Conservation (phyloP, 2,329 filamentous ascomycete genomes). For the Arthrobotrys iridis region DNA sequence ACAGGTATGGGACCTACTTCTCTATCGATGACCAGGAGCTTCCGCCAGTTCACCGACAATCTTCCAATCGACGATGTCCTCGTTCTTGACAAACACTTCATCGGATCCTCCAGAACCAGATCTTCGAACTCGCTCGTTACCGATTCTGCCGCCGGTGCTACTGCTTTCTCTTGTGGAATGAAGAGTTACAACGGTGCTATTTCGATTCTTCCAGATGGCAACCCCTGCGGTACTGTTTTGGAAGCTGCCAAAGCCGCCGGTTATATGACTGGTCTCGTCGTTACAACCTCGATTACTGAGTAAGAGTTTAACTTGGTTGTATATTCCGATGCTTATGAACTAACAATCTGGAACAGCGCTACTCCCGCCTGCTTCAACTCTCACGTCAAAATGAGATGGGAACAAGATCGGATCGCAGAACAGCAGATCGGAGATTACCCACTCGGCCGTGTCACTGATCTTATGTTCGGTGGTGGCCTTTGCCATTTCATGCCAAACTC, state of each 20-base stretch:
- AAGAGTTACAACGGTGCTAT: conserved; percentile 99
- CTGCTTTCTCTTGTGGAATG: conserved; percentile 88
- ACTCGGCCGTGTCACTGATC: conserved; percentile 84
- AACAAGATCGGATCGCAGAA: conserved; percentile 90
- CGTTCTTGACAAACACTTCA: conserved; percentile 84
- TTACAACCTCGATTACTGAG: conserved; percentile 93
- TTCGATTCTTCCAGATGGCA: conserved; percentile 82
- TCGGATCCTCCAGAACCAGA: conserved; percentile 87
- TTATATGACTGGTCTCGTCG: conserved; percentile 91
- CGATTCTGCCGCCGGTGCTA: conserved; percentile 95
- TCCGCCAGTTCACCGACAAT: conserved; percentile 77
- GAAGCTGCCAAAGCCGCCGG: conserved; percentile 93
- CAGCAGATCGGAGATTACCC: conserved; percentile 91
- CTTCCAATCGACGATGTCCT: conserved; percentile 80
- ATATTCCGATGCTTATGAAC: background rate
- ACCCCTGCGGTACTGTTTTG: conserved; percentile 88
- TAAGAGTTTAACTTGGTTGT: conserved; percentile 8
- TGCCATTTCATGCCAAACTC: conserved; percentile 92
- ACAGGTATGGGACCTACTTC: conserved; percentile 86
- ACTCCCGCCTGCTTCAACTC: conserved; percentile 95
- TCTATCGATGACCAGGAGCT: conserved; percentile 84
- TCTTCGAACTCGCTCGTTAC: conserved; percentile 87
- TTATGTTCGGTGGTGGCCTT: conserved; percentile 90
- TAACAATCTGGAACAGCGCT: conserved; percentile 64
- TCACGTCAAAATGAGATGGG: conserved; percentile 80